Evolutionary conservation across 1,139 yeast genomes (phyloP).

Genomic region (Waltiozyma sp.): DNA sequence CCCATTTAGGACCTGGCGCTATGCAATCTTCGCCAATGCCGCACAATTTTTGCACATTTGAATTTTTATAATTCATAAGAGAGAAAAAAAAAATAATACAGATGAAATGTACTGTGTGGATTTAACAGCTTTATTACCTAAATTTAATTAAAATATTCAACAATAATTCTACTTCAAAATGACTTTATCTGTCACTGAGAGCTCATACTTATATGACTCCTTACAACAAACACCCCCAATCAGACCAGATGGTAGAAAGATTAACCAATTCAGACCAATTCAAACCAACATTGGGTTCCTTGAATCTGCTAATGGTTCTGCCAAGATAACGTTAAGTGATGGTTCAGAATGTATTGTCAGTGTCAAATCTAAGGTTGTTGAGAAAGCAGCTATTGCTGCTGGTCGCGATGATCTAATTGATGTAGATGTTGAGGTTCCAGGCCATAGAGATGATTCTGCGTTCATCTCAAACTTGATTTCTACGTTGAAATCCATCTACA

Average conservation of each 20-base stretch:
- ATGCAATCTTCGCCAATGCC: no score
- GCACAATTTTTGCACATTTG: no score
- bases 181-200: slow-evolving; percentile 79
- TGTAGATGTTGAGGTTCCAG: slow-evolving; percentile 69
- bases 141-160: neutral
- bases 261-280: slow-evolving; percentile 70
- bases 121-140: slow-evolving; percentile 28
- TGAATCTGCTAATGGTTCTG: slow-evolving; percentile 85
- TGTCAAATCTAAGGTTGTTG: slow-evolving; percentile 76
- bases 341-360: slow-evolving; percentile 92
- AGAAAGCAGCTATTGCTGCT: slow-evolving; percentile 21
- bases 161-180: slow-evolving; percentile 21
- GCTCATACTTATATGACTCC: slow-evolving; percentile 69
- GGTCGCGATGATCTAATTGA: slow-evolving; percentile 39
- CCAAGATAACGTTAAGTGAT: slow-evolving; percentile 73
- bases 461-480: slow-evolving; percentile 49
- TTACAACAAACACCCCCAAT: slow-evolving; percentile 49
- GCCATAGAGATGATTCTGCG: slow-evolving; percentile 59
- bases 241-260: slow-evolving; percentile 74
- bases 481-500: slow-evolving; percentile 21
- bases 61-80: no score
- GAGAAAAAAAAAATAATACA: neutral
- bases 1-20: neutral
- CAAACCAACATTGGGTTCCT: slow-evolving; percentile 74
- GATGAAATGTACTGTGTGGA: slow-evolving; percentile 26